These are phyloP conservation scores for Orbilia ellipsospora DNA, from an alignment of 2,329 filamentous ascomycete genomes.

Conservation along the genomic window DNA sequence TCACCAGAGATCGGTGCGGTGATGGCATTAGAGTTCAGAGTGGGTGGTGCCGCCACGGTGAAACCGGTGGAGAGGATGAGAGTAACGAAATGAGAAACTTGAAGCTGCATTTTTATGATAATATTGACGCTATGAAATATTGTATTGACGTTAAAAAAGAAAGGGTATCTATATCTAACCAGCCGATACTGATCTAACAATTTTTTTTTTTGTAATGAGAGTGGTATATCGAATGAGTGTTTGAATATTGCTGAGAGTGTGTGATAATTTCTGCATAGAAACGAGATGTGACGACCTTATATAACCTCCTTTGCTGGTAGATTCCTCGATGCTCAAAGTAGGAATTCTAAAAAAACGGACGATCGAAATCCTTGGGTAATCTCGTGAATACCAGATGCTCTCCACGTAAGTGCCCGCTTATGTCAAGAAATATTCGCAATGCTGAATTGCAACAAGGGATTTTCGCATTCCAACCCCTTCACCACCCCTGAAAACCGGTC, in stretches of 20 bases:
- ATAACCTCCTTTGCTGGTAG: slow-evolving; percentile 1
- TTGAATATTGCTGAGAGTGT: neutral
- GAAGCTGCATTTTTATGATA: slow-evolving; percentile 35
- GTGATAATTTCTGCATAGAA: neutral
- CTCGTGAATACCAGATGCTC: slow-evolving; percentile 35
- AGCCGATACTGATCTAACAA: slow-evolving; percentile 10
- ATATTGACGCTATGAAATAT: slow-evolving; percentile 9
- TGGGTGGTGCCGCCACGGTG: neutral
- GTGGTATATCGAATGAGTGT: slow-evolving; percentile 5
- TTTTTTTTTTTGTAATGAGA: neutral
- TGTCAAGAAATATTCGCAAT: slow-evolving; percentile 14
- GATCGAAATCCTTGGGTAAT: slow-evolving; percentile 32
- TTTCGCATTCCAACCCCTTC: slow-evolving; percentile 13
- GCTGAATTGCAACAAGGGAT: slow-evolving; percentile 26
- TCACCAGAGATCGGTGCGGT: slow-evolving; percentile 38
- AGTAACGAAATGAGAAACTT: slow-evolving; percentile 11
- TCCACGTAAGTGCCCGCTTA: slow-evolving; percentile 28
- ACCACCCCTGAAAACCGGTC: slow-evolving; percentile 15
- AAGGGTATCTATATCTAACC: neutral
- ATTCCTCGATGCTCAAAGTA: neutral
- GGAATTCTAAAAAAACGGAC: neutral
- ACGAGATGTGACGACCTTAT: slow-evolving; percentile 18
- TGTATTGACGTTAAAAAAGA: slow-evolving; percentile 2
- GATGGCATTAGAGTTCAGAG: slow-evolving; percentile 39
- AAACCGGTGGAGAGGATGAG: slow-evolving; percentile 26